Evolutionary conservation across 2,329 filamentous ascomycete genomes (phyloP).

Genomic region (Talaromyces albobiverticillius): DNA sequence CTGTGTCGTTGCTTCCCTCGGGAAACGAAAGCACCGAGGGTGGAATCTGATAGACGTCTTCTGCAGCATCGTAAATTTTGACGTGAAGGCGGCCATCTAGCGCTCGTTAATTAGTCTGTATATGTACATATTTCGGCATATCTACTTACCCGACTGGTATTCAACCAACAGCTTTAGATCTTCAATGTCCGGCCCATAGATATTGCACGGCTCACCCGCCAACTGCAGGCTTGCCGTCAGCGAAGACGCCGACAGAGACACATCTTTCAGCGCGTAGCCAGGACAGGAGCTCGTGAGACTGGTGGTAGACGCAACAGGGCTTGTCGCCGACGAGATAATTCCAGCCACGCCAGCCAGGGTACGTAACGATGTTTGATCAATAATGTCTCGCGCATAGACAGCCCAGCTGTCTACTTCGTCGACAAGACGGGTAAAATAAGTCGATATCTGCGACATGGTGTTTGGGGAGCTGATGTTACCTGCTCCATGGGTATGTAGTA

Average conservation of each 20-base stretch:
- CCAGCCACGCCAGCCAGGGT: constrained; percentile 8
- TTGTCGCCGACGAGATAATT: constrained; percentile 4
- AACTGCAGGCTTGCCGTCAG: constrained; percentile 65
- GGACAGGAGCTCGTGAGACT: constrained; percentile 26
- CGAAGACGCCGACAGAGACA: constrained; percentile 19
- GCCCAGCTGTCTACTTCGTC: constrained; percentile 5
- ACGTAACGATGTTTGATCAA: constrained; percentile 10
- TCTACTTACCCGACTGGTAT: constrained; percentile 56
- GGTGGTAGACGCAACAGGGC: background rate
- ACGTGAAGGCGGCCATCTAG: constrained; percentile 67
- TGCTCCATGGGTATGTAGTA: background rate
- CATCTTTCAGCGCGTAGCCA: constrained; percentile 36
- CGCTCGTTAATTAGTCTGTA: background rate
- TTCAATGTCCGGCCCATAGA: constrained; percentile 57
- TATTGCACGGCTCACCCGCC: constrained; percentile 63
- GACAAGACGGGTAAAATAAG: constrained; percentile 3
- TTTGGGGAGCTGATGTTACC: background rate
- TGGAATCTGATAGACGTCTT: constrained; percentile 72
- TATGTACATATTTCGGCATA: constrained; percentile 27
- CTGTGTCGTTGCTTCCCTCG: constrained; percentile 39
- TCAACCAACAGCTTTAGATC: constrained; percentile 58
- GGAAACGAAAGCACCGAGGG: constrained; percentile 66
- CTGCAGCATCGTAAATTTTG: constrained; percentile 66
- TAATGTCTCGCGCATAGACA: constrained; percentile 4
- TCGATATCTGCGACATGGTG: constrained; percentile 6